phyloP scores from a whole-genome alignment of 1,139 yeast species.

The Hanseniaspora uvarum region DNA sequence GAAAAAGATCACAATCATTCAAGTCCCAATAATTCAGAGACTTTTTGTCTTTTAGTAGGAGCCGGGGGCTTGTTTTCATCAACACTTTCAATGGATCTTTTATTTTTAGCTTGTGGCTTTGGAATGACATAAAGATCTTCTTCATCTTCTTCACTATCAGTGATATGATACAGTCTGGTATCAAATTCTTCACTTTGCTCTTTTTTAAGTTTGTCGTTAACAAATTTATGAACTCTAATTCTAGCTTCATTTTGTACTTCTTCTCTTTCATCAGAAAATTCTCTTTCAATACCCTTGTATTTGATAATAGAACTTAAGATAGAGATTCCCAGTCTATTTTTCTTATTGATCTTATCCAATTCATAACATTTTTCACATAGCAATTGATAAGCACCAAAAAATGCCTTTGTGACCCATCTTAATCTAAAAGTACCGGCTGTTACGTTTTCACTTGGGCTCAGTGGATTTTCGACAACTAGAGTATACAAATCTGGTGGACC shows the following conservation, averaged over 20 bases:
- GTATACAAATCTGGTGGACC: slow-evolving; percentile 49
- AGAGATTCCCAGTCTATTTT: slow-evolving; percentile 59
- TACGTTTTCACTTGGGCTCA: slow-evolving; percentile 70
- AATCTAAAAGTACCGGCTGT: slow-evolving; percentile 78
- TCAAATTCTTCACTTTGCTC: slow-evolving; percentile 4
- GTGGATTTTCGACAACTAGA: slow-evolving; percentile 82
- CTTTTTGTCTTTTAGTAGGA: slow-evolving; percentile 22
- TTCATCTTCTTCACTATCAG: slow-evolving; percentile 21
- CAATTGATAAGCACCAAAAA: slow-evolving; percentile 83
- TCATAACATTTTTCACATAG: slow-evolving; percentile 63
- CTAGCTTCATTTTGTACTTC: slow-evolving; percentile 55
- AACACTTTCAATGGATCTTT: slow-evolving; percentile 25
- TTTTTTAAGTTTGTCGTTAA: slow-evolving; percentile 8
- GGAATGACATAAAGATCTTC: slow-evolving; percentile 23
- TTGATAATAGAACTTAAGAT: slow-evolving; percentile 73
- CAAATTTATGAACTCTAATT: slow-evolving; percentile 28
- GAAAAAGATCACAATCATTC: background rate
- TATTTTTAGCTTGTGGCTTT: slow-evolving; percentile 21
- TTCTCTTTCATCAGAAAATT: slow-evolving; percentile 66
- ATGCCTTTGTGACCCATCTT: slow-evolving; percentile 71
- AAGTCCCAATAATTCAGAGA: slow-evolving; percentile 17
- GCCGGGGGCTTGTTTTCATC: slow-evolving; percentile 24
- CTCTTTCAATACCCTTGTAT: slow-evolving; percentile 65
- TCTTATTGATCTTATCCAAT: slow-evolving; percentile 47
- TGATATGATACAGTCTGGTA: slow-evolving; percentile 19